Evolutionary conservation across 352 stramenopile genomes (phyloP).

Genomic region (Globisporangium ultimum): DNA sequence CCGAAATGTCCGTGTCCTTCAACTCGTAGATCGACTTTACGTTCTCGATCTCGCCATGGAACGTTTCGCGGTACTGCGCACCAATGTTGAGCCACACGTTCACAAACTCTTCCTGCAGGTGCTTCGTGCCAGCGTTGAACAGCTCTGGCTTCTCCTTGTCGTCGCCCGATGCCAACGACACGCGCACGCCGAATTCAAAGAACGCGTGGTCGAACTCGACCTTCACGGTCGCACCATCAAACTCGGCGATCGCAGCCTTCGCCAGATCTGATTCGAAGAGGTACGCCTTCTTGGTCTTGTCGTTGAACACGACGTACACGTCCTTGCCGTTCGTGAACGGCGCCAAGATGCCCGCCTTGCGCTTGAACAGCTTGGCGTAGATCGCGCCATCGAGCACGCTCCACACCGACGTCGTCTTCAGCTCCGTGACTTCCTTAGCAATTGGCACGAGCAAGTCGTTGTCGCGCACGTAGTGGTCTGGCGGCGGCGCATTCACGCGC

Average conservation of each 20-base stretch:
- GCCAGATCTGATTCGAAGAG: slow-evolving; percentile 37
- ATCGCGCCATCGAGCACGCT: too few relatives aligned
- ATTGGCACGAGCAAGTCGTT: slow-evolving; percentile 8
- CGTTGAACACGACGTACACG: slow-evolving; percentile 41
- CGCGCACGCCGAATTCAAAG: slow-evolving; percentile 38
- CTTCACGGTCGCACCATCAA: slow-evolving; percentile 22
- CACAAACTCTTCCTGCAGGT: slow-evolving; percentile 43
- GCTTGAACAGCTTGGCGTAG: too few relatives aligned
- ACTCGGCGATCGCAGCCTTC: slow-evolving; percentile 18
- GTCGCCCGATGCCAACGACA: slow-evolving; percentile 18
- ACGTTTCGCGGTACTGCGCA: slow-evolving; percentile 39
- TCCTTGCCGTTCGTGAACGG: slow-evolving; percentile 24
- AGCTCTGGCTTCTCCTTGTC: slow-evolving; percentile 23
- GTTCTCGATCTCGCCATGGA: slow-evolving; percentile 25
- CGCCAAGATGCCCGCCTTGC: slow-evolving; percentile 7
- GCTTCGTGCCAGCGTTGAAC: slow-evolving; percentile 28
- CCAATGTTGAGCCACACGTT: slow-evolving; percentile 42
- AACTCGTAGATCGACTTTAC: slow-evolving; percentile 75
- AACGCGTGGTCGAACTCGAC: slow-evolving; percentile 34
- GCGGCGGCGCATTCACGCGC: neutral
- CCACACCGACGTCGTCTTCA: too few relatives aligned
- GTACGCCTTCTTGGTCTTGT: slow-evolving; percentile 34
- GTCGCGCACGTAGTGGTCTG: slow-evolving; percentile 2
- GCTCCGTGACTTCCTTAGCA: neutral
- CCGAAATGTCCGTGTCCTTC: slow-evolving; percentile 23